Percentiles rank a stretch among this genome's conserved stretches.
These are phyloP conservation scores for Umbellularia californica DNA, from an alignment of 164 flowering plant genomes.

Conservation along the genomic window DNA sequence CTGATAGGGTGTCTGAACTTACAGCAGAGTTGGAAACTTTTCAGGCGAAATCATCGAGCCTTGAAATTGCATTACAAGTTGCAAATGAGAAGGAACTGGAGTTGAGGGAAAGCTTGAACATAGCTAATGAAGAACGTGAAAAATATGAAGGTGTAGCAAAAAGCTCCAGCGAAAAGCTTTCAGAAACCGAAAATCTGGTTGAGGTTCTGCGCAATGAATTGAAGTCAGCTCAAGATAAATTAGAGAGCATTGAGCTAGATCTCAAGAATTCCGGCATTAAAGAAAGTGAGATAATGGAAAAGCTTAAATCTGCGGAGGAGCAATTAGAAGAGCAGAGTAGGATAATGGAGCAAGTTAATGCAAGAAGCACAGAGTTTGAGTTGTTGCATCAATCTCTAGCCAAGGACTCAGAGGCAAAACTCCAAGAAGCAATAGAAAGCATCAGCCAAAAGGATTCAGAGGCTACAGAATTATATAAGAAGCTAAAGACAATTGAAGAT, in stretches of 20 bases:
- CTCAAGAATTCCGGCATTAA: slow-evolving; percentile 44
- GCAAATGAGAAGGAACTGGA: slow-evolving; percentile 64
- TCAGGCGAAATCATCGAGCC: slow-evolving; percentile 43
- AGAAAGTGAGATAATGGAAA: slow-evolving; percentile 54
- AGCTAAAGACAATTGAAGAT: slow-evolving; percentile 46
- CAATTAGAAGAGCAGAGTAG: slow-evolving; percentile 44
- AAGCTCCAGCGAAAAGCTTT: slow-evolving; percentile 40
- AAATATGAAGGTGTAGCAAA: slow-evolving; percentile 42
- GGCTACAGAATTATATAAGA: slow-evolving; percentile 43
- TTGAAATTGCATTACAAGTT: slow-evolving; percentile 53
- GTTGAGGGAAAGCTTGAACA: slow-evolving; percentile 40
- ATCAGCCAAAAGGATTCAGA: slow-evolving; percentile 50
- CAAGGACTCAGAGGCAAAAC: slow-evolving; percentile 53
- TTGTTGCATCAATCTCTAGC: slow-evolving; percentile 37
- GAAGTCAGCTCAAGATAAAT: slow-evolving; percentile 39
- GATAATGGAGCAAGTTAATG: slow-evolving; percentile 42
- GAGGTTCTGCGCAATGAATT: slow-evolving; percentile 50
- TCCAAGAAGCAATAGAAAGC: slow-evolving; percentile 46
- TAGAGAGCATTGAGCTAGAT: slow-evolving; percentile 51
- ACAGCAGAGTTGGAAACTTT: slow-evolving; percentile 51
- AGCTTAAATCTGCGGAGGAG: slow-evolving; percentile 63
- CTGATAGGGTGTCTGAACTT: slow-evolving; percentile 50
- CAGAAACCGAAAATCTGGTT: slow-evolving; percentile 53
- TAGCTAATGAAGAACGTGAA: slow-evolving; percentile 50
- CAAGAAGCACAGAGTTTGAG: slow-evolving; percentile 54